Evolutionary conservation across 1,284 basidiomycete genomes (phyloP).

Genomic region (Puccinia hordei): DNA sequence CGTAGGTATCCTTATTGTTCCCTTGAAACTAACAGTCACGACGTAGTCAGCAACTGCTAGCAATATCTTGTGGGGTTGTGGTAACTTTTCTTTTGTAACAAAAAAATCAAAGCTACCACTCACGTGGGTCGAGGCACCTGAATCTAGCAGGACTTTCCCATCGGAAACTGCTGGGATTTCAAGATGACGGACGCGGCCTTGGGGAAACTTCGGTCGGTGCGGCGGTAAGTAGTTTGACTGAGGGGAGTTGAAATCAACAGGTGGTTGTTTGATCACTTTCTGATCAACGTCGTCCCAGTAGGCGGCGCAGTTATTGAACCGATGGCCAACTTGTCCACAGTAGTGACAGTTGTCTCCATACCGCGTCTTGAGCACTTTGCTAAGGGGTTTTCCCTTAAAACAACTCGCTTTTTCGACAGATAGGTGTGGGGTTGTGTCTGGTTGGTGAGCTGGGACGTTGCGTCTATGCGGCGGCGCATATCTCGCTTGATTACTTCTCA

Average conservation of each 20-base stretch:
- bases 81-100: neutral
- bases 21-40: neutral
- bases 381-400: neutral
- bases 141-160: neutral
- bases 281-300: neutral
- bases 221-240: neutral
- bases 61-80: neutral
- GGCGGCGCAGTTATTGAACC: neutral
- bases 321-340: neutral
- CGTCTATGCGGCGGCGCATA: neutral
- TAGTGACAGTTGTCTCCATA: neutral
- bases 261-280: neutral
- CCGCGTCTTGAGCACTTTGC: neutral
- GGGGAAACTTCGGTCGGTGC: neutral
- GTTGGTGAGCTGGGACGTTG: neutral
- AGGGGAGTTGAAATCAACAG: neutral
- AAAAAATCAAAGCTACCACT: neutral
- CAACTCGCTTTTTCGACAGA: neutral
- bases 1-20: neutral
- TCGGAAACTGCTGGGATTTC: neutral
- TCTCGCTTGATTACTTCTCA: neutral
- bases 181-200: neutral
- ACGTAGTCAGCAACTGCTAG: neutral
- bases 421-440: neutral
- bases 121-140: constrained; percentile 9